Percentiles rank a stretch among this genome's conserved stretches.
These are phyloP conservation scores for Mrakia gelida DNA, from an alignment of 768 basidiomycete species.

Conservation along the genomic window DNA sequence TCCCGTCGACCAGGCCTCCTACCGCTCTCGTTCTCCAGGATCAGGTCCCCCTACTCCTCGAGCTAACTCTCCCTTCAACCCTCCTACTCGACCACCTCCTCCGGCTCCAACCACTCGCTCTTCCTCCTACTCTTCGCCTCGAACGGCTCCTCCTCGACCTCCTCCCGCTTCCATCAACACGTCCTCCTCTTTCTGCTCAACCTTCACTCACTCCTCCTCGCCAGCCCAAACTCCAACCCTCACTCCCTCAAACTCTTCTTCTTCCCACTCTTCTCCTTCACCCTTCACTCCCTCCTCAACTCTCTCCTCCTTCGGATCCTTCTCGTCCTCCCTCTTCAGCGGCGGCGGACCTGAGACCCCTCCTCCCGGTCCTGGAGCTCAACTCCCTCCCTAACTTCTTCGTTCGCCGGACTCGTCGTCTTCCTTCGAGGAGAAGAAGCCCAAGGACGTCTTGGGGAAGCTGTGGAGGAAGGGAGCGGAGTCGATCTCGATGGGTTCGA, in stretches of 20 bases:
- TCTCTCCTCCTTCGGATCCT: neutral
- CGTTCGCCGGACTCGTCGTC: neutral
- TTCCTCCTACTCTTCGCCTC: neutral
- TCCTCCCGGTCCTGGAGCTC: neutral
- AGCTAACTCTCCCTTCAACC: slow-evolving; percentile 4
- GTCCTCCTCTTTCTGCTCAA: neutral
- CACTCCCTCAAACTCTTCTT: neutral
- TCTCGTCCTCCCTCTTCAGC: neutral
- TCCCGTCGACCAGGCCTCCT: neutral
- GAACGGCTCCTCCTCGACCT: neutral
- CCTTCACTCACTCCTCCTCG: neutral
- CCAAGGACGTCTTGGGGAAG: neutral
- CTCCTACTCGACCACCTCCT: neutral
- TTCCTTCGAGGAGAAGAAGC: neutral
- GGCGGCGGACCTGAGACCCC: neutral
- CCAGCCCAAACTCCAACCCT: neutral
- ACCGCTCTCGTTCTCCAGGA: neutral
- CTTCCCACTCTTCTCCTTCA: neutral
- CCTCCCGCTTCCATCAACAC: neutral
- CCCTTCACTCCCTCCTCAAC: neutral
- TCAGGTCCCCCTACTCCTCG: neutral
- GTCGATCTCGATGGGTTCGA: neutral
- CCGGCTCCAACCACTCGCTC: neutral
- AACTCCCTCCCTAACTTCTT: neutral
- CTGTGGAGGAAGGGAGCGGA: neutral